These are phyloP conservation scores for Apiotrichum veenhuisii DNA, from an alignment of 1,284 basidiomycete genomes.

Conservation along the genomic window DNA sequence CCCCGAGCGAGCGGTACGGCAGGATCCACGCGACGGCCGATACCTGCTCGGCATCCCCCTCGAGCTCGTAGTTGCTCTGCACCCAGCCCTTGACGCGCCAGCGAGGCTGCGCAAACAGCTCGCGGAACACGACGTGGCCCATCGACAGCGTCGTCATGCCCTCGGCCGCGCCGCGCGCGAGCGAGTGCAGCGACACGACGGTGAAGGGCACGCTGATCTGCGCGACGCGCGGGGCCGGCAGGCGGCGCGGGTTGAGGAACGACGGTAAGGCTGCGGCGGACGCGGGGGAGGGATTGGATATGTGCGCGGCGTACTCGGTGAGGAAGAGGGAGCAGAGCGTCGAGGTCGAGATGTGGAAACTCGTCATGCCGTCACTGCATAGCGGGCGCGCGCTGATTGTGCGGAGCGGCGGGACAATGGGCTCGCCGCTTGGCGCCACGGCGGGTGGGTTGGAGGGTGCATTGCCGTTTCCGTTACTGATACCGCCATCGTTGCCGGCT, in stretches of 20 bases:
- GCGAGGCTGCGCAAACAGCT: conserved; percentile 55
- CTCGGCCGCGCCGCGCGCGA: conserved; percentile 59
- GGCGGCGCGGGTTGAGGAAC: conserved; percentile 35
- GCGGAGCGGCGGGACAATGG: neutral
- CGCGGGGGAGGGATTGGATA: neutral
- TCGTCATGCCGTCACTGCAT: conserved; percentile 13
- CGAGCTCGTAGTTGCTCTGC: conserved; percentile 34
- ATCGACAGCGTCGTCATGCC: conserved; percentile 79
- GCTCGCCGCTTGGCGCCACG: neutral
- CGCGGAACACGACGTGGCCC: conserved; percentile 69
- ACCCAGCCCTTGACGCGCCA: conserved; percentile 37
- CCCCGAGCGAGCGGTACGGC: conserved; percentile 41
- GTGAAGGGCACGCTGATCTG: conserved; percentile 38
- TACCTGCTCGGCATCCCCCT: neutral
- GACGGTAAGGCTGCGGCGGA: conserved; percentile 21
- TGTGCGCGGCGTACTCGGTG: conserved; percentile 20
- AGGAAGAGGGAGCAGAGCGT: conserved; percentile 25
- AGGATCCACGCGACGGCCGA: conserved; percentile 38
- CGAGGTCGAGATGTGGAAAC: conserved; percentile 29
- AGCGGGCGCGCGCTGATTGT: neutral
- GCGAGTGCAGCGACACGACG: conserved; percentile 56
- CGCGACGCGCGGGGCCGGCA: conserved; percentile 39
- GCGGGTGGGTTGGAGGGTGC: conserved; percentile 1
- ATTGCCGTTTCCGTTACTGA: conserved; percentile 4
- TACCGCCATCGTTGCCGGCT: too few species aligned